Base-by-base conservation (phyloP, 306 rosid species). In the Cicer arietinum region DNA sequence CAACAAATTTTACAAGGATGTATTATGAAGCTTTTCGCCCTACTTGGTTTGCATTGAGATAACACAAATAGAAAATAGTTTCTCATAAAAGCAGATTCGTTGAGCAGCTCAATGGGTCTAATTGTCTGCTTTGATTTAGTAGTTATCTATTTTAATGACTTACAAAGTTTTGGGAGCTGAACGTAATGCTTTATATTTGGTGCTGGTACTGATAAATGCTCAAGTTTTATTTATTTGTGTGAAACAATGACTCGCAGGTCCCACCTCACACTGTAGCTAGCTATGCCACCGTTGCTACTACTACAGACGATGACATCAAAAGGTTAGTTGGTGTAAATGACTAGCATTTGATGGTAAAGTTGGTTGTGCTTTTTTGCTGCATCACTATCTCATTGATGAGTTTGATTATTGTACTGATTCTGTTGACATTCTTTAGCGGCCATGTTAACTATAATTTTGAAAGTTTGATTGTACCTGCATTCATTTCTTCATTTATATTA, bases 251-350 rank as follows among this genome's bases (percentile, higher is more conserved):
- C 79, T 54, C 63, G 17, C 86, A 94, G 98, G 98, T 91, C 75
- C 96, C 86, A 1, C 75, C 91, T 73, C 96, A 85, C 56, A 67
- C 87, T 4, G 73, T 85, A 37, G 85, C 83, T 20, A 92, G 98
- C 54, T 94, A 91, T 66, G 84, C 91, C 53, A 81, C 93, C 66
- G 86, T 81, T 62, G 81, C 91, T 56, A 73, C 89, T 56, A 78
- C 88, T 63, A 77, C 90, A 2, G 94, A 63, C 80, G 91, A 81
- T 17, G 89, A 75, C 73, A 65, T 86, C 51, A 86, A 81, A 80
- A 94, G 97, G 98, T 91, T 83, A 75, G 78, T 67, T 77, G 52
- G 14, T 63, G 41, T 45, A 8, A 59, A 40, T 64, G 40, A 66
- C 13, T 57, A 57, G 60, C 58, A 35, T 65, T 77, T 64, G 37